Evolutionary conservation across 2,329 filamentous ascomycete species (phyloP).

Genomic region (Cladosporium sp.): DNA sequence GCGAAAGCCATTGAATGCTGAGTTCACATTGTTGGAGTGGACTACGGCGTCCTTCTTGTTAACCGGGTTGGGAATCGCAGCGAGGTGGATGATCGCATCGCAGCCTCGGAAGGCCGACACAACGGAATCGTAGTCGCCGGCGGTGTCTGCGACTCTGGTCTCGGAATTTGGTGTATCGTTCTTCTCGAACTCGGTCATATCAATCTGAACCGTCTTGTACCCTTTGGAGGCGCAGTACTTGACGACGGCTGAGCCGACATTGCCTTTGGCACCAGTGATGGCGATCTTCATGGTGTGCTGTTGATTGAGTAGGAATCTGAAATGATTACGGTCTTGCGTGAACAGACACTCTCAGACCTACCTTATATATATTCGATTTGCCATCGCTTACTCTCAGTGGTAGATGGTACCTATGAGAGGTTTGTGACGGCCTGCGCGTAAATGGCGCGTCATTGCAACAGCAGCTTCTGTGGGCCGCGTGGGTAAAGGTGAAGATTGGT

Average conservation of each 20-base stretch:
- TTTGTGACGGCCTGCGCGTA: constrained; percentile 8
- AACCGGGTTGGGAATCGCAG: constrained; percentile 40
- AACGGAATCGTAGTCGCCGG: constrained; percentile 36
- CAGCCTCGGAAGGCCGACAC: constrained; percentile 38
- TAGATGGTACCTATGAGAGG: not conserved
- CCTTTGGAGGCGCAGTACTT: constrained; percentile 36
- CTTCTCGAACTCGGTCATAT: constrained; percentile 30
- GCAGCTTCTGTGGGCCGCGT: not conserved
- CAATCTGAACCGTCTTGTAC: constrained; percentile 38
- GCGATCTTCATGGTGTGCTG: constrained; percentile 38
- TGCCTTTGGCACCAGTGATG: constrained; percentile 42
- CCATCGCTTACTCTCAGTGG: not conserved
- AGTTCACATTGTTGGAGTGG: constrained; percentile 42
- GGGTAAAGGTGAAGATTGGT: not conserved
- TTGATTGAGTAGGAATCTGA: not conserved
- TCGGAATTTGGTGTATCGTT: constrained; percentile 35
- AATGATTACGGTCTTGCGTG: not conserved
- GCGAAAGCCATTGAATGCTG: constrained; percentile 43
- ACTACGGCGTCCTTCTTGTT: constrained; percentile 36
- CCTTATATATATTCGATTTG: not conserved
- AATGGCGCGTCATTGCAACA: not conserved
- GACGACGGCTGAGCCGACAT: constrained; percentile 35
- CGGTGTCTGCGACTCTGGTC: constrained; percentile 38
- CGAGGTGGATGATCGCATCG: constrained; percentile 43
- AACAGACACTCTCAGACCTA: not conserved